Conservation (phyloP, 495 filamentous ascomycete species). For the Aspergillus nanangensis region DNA sequence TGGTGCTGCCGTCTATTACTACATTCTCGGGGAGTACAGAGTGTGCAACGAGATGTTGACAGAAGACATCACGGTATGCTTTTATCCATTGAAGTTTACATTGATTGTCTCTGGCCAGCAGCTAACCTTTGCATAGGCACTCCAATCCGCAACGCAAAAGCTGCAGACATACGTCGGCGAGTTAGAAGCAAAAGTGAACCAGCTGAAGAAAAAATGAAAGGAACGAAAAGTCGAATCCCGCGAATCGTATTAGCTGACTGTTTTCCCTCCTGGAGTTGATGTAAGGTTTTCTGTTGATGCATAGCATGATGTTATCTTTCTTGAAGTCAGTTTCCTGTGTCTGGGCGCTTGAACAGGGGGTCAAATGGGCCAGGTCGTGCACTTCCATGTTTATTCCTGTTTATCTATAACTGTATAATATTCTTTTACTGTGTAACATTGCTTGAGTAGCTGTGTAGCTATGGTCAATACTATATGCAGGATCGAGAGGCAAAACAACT, state of each 20-base stretch:
- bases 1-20: conserved; percentile 81
- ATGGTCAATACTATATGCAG: no score
- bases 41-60: conserved; percentile 90
- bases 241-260: no score
- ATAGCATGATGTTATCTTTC: conserved; percentile 2
- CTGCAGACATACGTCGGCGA: conserved; percentile 76
- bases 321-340: conserved; percentile 3
- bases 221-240: not conserved
- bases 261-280: no score
- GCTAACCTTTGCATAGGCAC: conserved; percentile 50
- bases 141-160: conserved; percentile 82
- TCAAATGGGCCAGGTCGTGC: no score
- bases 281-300: not conserved
- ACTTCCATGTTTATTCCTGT: not conserved
- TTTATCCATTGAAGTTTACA: conserved; percentile 9
- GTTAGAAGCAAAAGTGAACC: conserved; percentile 78
- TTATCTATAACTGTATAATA: not conserved
- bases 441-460: no score
- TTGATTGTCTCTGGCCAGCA: not conserved
- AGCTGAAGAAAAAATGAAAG: conserved; percentile 55
- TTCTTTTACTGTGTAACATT: not conserved
- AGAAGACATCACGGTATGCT: conserved; percentile 91
- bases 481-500: not conserved
- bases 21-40: conserved; percentile 88
- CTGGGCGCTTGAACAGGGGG: not conserved